Percentiles rank a stretch among this genome's conserved stretches.
phyloP scores from a whole-genome alignment of 2,329 filamentous ascomycete species.

The Madurella mycetomatis region DNA sequence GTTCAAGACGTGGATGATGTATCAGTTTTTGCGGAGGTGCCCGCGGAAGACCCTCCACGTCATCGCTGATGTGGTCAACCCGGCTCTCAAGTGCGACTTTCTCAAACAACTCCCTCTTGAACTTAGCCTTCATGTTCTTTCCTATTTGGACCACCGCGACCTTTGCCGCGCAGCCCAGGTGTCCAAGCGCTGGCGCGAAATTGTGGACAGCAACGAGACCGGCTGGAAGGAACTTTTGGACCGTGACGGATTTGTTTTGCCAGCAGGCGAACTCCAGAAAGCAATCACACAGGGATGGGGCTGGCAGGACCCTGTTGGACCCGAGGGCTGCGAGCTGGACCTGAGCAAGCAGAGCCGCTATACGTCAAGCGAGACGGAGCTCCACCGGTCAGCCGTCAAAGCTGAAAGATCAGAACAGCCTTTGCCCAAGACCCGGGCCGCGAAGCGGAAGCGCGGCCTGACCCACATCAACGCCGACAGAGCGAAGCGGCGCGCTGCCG shows the following conservation, averaged over 20 bases:
- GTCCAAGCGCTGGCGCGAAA: constrained; percentile 86
- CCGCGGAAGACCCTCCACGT: constrained; percentile 83
- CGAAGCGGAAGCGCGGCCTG: constrained; percentile 54
- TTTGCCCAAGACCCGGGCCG: constrained; percentile 42
- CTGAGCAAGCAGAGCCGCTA: constrained; percentile 57
- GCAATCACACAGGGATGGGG: constrained; percentile 93
- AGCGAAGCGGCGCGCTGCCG: constrained; percentile 50
- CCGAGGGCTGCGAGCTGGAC: constrained; percentile 74
- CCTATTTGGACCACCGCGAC: constrained; percentile 79
- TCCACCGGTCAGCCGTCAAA: constrained; percentile 39
- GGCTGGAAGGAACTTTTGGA: constrained; percentile 95
- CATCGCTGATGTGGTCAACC: constrained; percentile 86
- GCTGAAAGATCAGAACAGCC: constrained; percentile 34
- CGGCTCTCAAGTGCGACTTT: constrained; percentile 91
- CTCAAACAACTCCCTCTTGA: constrained; percentile 78
- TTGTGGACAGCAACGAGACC: constrained; percentile 88
- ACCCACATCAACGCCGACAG: constrained; percentile 44
- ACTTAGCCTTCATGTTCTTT: constrained; percentile 79
- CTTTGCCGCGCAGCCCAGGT: constrained; percentile 89
- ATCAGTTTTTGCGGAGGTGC: constrained; percentile 85
- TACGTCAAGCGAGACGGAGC: constrained; percentile 50
- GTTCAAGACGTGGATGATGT: constrained; percentile 95
- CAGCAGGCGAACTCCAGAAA: constrained; percentile 75
- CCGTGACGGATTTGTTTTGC: constrained; percentile 72
- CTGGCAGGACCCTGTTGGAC: constrained; percentile 82